phyloP scores from a whole-genome alignment of 257 asterid genomes.

The Solanum pimpinellifolium region DNA sequence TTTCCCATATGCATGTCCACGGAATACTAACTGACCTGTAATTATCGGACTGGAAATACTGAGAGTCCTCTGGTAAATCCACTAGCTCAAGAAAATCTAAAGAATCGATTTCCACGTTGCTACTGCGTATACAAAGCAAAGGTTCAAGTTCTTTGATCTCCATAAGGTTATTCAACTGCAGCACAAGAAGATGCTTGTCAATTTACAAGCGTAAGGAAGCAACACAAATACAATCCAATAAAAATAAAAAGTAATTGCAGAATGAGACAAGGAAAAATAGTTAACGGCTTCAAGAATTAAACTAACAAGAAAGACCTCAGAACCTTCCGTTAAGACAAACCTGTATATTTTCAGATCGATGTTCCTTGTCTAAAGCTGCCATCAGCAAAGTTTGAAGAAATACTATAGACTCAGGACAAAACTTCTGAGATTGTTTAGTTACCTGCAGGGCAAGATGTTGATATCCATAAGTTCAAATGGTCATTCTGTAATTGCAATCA shows the following conservation, averaged over 20 bases:
- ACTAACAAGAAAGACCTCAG: not conserved
- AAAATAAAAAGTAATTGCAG: not conserved
- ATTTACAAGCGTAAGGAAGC: not conserved
- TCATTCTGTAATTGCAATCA: not conserved
- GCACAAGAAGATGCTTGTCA: not conserved
- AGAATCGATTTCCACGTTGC: constrained; percentile 30
- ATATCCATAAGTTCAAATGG: not conserved
- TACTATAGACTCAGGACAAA: constrained; percentile 74
- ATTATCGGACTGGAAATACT: constrained; percentile 50
- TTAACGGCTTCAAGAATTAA: not conserved
- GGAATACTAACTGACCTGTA: constrained; percentile 41
- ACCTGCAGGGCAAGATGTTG: constrained; percentile 26
- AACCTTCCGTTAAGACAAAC: constrained; percentile 24
- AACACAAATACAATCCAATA: not conserved
- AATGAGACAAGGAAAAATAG: not conserved
- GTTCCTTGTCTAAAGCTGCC: constrained; percentile 51
- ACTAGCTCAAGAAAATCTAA: constrained; percentile 49
- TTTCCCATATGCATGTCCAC: not conserved
- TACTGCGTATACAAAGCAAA: constrained; percentile 43
- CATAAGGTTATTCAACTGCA: constrained; percentile 72
- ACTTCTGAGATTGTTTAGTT: constrained; percentile 53
- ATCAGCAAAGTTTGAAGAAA: constrained; percentile 59
- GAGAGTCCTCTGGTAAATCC: constrained; percentile 74
- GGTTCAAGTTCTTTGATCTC: constrained; percentile 59
- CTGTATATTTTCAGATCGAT: constrained; percentile 40